A percentile compares a stretch with the other conserved stretches of the same genome.
These are phyloP conservation scores for Aspergillus campestris DNA, from an alignment of 495 filamentous ascomycete species.

Conservation along the genomic window DNA sequence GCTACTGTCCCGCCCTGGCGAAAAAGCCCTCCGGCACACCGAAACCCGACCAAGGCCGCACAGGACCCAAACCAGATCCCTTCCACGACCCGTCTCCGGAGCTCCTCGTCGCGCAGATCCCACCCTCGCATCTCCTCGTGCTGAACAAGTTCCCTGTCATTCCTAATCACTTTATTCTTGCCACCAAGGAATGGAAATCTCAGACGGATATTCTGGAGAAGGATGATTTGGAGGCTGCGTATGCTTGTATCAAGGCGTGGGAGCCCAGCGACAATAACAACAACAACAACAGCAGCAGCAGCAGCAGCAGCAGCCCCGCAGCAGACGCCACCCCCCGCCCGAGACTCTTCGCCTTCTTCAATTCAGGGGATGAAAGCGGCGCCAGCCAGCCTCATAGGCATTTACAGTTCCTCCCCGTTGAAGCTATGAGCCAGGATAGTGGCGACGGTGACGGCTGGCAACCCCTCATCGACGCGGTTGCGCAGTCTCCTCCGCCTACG, in stretches of 20 bases:
- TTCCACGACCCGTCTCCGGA: slow-evolving; percentile 58
- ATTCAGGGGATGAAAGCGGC: slow-evolving; percentile 67
- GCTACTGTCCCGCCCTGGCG: slow-evolving; percentile 67
- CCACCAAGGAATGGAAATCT: slow-evolving; percentile 54
- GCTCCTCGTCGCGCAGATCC: slow-evolving; percentile 53
- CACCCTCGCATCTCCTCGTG: slow-evolving; percentile 56
- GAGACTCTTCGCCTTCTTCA: slow-evolving; percentile 72
- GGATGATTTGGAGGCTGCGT: slow-evolving; percentile 57
- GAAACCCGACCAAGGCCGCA: slow-evolving; percentile 25
- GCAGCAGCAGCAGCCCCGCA: no score
- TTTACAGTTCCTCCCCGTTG: slow-evolving; percentile 66
- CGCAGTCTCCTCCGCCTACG: slow-evolving; percentile 12
- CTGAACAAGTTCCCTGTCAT: slow-evolving; percentile 81
- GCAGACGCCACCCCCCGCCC: slow-evolving; percentile 7
- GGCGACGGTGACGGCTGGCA: slow-evolving; percentile 33
- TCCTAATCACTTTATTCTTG: slow-evolving; percentile 70
- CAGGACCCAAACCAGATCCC: slow-evolving; percentile 52
- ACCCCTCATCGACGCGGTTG: slow-evolving; percentile 47
- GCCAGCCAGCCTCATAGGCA: slow-evolving; percentile 76
- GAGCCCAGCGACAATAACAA: slow-evolving; percentile 1
- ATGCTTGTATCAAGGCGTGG: slow-evolving; percentile 59
- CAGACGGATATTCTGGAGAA: slow-evolving; percentile 63
- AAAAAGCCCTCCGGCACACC: slow-evolving; percentile 54
- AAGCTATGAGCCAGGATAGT: slow-evolving; percentile 48
- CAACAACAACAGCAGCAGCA: no score